Evolutionary conservation across 768 basidiomycete genomes (phyloP), one percentile per base, ranked within the genome.

Genomic region (Amanita jacksonii): DNA sequence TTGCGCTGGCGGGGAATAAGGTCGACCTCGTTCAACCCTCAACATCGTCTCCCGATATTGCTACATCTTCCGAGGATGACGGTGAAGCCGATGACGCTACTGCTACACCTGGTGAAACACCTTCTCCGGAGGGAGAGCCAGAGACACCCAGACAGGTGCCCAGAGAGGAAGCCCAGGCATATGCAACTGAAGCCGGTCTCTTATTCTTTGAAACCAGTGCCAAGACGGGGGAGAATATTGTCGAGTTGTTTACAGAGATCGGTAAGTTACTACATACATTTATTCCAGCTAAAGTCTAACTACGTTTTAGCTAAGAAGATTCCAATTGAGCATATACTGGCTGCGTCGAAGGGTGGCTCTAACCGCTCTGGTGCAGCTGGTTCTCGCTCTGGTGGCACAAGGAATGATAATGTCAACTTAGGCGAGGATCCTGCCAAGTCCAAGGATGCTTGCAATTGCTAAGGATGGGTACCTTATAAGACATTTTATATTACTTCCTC

Each of bases 191-290:
- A 63, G 82, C 86, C n/a, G 86, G 88, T 1, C 62, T 98, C 33
- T 66, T 99, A 32, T 98, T 98, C 73, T 96, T 94, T 54, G 96
- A 99, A 71, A 96, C 93, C 28, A 88, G 85, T 56, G 96, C 96
- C 19, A 99, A 98, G 78, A 90, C 89, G 4, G 92, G 93, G 13
- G 86, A 93, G 56, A 92, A 91, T 30, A 78, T 98, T 44, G 85
- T 91, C 19, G 96, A 98, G 57, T 79, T 98, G 23, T 99, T 99
- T 62, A 98, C 93, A 8, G 93, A 97, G 65, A 98, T 99, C 56
- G 94, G 93, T 97, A 35, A 43, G 59, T 52, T 28, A 42, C 45
- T 77, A 62, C 15, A 38, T 13, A 39, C 13, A 4, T 35, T 37
- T 20, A 28, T 16, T 33, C 34, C 31, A 22, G 3, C 27, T 12